Conservation (phyloP, 257 asterid species). For the Henckelia pumila region DNA sequence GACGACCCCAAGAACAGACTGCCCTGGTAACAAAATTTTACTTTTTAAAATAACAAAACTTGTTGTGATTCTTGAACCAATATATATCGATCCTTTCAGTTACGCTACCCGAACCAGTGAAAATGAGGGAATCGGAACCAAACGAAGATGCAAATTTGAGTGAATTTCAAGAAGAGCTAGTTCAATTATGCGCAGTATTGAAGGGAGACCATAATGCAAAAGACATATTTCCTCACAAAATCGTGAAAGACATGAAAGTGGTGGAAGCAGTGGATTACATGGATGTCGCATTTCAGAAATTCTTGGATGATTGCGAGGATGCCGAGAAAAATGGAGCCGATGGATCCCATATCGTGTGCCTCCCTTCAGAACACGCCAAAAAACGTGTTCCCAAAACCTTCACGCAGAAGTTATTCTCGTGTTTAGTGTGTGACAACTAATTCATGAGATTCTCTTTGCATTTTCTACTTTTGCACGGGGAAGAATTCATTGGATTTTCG, state of each 20-base stretch:
- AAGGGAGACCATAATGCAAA: conserved; percentile 53
- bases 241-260: conserved; percentile 55
- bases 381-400: conserved; percentile 33
- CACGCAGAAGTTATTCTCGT: conserved; percentile 27
- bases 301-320: conserved; percentile 46
- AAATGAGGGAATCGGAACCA: conserved; percentile 45
- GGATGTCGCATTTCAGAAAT: conserved; percentile 51
- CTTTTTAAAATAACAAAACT: too few species aligned
- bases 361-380: conserved; percentile 8
- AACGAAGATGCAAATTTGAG: conserved; percentile 56
- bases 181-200: conserved; percentile 67
- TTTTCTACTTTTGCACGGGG: too few species aligned
- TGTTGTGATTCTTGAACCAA: too few species aligned
- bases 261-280: conserved; percentile 53
- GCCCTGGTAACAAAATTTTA: too few species aligned
- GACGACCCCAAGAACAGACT: conserved; percentile 58
- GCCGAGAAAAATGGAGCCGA: conserved; percentile 51
- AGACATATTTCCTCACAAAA: conserved; percentile 41
- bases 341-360: conserved; percentile 48
- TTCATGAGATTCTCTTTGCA: too few species aligned
- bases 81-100: conserved; percentile 41
- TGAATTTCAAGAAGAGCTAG: conserved; percentile 67
- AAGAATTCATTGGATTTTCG: too few species aligned
- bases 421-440: conserved; percentile 35
- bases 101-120: conserved; percentile 46